Conservation (phyloP, 202 grass and related monocot genomes). For the Sporobolus alterniflorus region DNA sequence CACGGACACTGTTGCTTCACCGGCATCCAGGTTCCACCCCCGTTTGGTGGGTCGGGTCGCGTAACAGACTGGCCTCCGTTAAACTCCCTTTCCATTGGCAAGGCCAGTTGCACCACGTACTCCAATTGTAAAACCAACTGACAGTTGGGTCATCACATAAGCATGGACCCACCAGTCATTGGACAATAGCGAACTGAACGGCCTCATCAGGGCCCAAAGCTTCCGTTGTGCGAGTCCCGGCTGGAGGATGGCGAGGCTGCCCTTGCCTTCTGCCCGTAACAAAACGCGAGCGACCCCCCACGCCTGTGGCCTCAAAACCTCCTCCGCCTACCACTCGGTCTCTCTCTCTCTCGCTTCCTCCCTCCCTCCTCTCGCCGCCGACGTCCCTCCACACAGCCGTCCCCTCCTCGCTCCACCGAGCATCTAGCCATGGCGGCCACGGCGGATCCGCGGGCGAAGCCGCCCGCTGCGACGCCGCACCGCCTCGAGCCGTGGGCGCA, state of each 20-base stretch:
- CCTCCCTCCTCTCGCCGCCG: neutral
- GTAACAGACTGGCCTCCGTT: conserved; percentile 25
- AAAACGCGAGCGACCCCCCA: conserved; percentile 48
- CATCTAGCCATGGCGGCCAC: conserved; percentile 42
- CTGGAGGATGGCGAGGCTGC: conserved; percentile 22
- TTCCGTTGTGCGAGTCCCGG: conserved; percentile 24
- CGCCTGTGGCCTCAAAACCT: conserved; percentile 48
- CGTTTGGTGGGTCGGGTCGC: conserved; percentile 37
- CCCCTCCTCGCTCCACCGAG: too few relatives aligned
- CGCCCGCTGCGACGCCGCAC: conserved; percentile 40
- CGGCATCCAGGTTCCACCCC: neutral
- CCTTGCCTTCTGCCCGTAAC: conserved; percentile 40
- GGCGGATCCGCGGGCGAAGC: conserved; percentile 65
- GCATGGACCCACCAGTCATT: neutral
- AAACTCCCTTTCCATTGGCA: neutral
- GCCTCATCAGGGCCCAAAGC: too few relatives aligned
- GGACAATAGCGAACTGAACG: accelerated
- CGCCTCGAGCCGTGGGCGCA: conserved; percentile 54
- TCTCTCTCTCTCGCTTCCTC: neutral
- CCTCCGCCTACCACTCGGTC: conserved; percentile 17
- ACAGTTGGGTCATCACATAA: accelerated
- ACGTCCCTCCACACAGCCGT: neutral
- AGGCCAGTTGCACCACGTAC: accelerated
- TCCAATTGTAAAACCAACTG: too few relatives aligned
- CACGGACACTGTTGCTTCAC: conserved; percentile 35